Evolutionary conservation across 768 basidiomycete genomes (phyloP).

Genomic region (Trametes cingulata): DNA sequence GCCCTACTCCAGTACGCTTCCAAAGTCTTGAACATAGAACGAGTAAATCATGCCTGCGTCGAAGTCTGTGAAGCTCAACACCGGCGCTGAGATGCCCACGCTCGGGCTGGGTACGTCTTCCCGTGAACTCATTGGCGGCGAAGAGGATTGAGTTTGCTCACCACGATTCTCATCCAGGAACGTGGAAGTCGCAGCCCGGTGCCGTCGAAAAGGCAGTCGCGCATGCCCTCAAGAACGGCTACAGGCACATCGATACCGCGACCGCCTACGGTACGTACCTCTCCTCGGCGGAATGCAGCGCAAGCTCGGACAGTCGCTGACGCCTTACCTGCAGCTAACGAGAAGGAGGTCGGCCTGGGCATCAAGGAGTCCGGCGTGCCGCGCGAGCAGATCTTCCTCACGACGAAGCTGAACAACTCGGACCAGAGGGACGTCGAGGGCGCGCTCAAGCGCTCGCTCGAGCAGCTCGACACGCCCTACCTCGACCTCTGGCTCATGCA

Average conservation of each 20-base stretch:
- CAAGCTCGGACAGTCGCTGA: background rate
- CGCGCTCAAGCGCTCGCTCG: constrained; percentile 70
- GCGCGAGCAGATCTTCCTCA: constrained; percentile 76
- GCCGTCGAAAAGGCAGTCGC: constrained; percentile 74
- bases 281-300: background rate
- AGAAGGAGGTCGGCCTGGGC: constrained; percentile 80
- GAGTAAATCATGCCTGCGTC: constrained; percentile 47
- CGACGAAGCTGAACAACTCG: constrained; percentile 68
- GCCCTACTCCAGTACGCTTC: too few species aligned
- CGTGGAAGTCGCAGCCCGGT: constrained; percentile 75
- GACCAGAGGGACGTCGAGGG: constrained; percentile 60
- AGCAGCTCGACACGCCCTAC: constrained; percentile 69
- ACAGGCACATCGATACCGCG: constrained; percentile 73
- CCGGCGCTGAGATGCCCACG: constrained; percentile 74
- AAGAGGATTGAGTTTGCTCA: background rate
- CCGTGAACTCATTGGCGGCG: background rate
- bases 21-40: too few species aligned
- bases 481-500: constrained; percentile 85
- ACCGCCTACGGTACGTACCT: constrained; percentile 49
- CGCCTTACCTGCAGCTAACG: constrained; percentile 46
- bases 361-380: constrained; percentile 74
- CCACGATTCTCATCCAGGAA: constrained; percentile 44
- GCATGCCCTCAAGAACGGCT: constrained; percentile 71
- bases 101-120: constrained; percentile 57
- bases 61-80: constrained; percentile 59